Evolutionary conservation across 352 stramenopile genomes (phyloP).

Genomic region (Elongisporangium anandrum): DNA sequence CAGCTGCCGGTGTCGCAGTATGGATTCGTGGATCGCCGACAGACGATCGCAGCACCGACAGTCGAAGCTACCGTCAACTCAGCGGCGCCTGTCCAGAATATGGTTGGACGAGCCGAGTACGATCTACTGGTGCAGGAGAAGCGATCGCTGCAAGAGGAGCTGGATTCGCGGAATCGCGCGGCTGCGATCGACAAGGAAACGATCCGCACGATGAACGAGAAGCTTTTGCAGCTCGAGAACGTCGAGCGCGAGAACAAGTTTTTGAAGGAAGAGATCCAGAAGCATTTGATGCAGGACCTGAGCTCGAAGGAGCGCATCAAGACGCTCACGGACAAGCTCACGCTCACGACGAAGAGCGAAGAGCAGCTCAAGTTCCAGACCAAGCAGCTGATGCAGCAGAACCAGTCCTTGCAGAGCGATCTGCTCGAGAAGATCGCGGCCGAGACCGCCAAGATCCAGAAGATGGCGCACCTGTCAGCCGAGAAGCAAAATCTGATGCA

Average conservation of each 20-base stretch:
- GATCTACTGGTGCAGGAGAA: conserved; percentile 41
- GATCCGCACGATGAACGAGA: conserved; percentile 33
- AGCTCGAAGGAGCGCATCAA: conserved; percentile 47
- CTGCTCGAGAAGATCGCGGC: conserved; percentile 62
- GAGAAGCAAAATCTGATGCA: conserved; percentile 57
- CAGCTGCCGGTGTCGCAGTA: background rate
- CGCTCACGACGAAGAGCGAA: conserved; percentile 50
- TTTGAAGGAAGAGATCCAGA: conserved; percentile 61
- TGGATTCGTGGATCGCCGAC: background rate
- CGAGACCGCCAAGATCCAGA: conserved; percentile 63
- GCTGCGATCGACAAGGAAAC: conserved; percentile 28
- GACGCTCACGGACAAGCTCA: conserved; percentile 47
- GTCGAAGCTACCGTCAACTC: background rate
- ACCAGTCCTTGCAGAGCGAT: conserved; percentile 58
- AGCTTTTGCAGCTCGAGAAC: conserved; percentile 30
- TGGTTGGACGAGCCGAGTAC: conserved; percentile 21
- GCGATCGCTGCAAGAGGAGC: conserved; percentile 15
- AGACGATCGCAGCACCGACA: background rate
- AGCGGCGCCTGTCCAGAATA: background rate
- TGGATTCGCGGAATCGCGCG: conserved; percentile 11
- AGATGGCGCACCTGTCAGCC: conserved; percentile 52
- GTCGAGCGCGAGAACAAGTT: conserved; percentile 49
- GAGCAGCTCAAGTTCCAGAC: conserved; percentile 69
- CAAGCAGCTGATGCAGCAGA: conserved; percentile 65
- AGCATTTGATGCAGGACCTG: conserved; percentile 52